A percentile compares a stretch with the other conserved stretches of the same genome.
Conservation (phyloP, 768 basidiomycete species). For the Boletus reticulatus region DNA sequence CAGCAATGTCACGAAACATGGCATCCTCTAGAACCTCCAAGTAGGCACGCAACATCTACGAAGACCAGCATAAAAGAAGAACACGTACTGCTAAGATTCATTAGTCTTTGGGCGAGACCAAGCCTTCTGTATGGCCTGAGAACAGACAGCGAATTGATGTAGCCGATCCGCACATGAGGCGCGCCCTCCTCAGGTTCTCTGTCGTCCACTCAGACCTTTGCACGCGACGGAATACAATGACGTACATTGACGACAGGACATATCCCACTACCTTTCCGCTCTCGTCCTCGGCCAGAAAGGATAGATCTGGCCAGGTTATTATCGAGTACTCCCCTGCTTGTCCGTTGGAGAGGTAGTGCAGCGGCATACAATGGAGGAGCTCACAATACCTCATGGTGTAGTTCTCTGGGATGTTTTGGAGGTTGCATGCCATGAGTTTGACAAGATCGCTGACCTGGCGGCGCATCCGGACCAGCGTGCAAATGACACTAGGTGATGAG, state of each 20-base stretch:
- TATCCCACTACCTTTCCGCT: slow-evolving; percentile 52
- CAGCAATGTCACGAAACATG: slow-evolving; percentile 17
- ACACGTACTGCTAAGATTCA: slow-evolving; percentile 26
- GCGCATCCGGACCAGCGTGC: neutral
- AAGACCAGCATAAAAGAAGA: neutral
- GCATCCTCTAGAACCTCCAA: slow-evolving; percentile 19
- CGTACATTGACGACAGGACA: slow-evolving; percentile 55
- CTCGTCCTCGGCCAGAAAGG: slow-evolving; percentile 51
- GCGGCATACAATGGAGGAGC: neutral
- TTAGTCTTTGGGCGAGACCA: slow-evolving; percentile 27
- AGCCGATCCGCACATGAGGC: slow-evolving; percentile 15
- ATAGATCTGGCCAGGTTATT: slow-evolving; percentile 51
- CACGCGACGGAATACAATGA: neutral
- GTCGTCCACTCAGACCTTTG: slow-evolving; percentile 1
- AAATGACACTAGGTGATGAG: neutral
- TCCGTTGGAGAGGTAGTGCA: slow-evolving; percentile 2
- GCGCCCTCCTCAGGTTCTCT: slow-evolving; percentile 25
- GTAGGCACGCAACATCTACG: neutral
- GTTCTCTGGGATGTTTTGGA: slow-evolving; percentile 53
- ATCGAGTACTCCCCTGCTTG: slow-evolving; percentile 44
- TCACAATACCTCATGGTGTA: slow-evolving; percentile 36
- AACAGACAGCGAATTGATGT: slow-evolving; percentile 30
- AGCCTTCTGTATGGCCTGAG: slow-evolving; percentile 29
- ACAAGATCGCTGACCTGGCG: slow-evolving; percentile 45
- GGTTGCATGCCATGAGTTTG: slow-evolving; percentile 49